Base-by-base conservation (phyloP, 1,139 yeast genomes). In the Diutina catenulata region DNA sequence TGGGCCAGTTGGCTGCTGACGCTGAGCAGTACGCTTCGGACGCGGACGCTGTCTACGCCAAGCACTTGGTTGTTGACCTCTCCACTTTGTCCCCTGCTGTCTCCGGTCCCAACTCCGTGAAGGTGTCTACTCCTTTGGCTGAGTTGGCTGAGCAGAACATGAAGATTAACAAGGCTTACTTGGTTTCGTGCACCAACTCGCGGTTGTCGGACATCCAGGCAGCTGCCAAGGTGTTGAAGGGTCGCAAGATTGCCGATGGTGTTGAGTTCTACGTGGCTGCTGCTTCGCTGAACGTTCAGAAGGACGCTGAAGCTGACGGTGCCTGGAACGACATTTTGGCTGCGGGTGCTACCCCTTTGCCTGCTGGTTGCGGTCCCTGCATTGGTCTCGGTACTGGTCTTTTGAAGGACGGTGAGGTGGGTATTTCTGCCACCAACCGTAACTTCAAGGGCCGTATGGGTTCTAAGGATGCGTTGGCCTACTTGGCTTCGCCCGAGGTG, bases 381-480 rank as follows among this genome's bases (percentile, higher is more conserved):
- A 91, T 91, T 53, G 99, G 99, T 33, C 70, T 91, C 41, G 99
- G 99, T 43, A 71, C 93, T 28, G 99, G 99, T 39, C 67, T 91
- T 45, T 68, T 91, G 49, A 78, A 91, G 59, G 91, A 86, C 36
- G 98, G 98, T 35, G 96, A 91, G 59, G 94, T 93, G 41, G 98
- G 99, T 46, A 93, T 91, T 52, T 84, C 95, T 47, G 98, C 98
- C 42, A 93, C 98, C 7, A 91, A 91, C 66, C 77, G 99, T 65
- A 91, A 91, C 60, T 91, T 91, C 70, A 93, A 93, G 64, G 99
- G 99, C 42, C 78, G 99, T 65, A 91, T 91, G 99, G 99, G 99
- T 5, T 82, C 95, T 10, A 81, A 82, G 51, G 95, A 91, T 51
- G 98, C 98, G 1, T 66, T 87, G 45, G 98, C 98, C 0, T 91